Base-by-base conservation (phyloP, 345 rosid species). In the Hibiscus mutabilis region DNA sequence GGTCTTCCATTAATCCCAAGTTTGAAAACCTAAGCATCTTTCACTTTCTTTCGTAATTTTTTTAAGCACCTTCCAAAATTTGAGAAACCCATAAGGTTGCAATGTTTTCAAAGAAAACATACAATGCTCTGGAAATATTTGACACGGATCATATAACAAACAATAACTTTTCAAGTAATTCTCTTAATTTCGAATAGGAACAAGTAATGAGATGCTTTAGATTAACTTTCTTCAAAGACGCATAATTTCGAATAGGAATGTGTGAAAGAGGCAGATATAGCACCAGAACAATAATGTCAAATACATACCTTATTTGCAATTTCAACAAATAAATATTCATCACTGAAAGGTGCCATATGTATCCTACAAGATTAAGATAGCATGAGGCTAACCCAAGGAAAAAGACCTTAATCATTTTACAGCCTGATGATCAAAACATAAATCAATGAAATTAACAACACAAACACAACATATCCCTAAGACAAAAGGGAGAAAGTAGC, bases 321-420 rank as follows among this genome's bases (percentile, higher is more conserved):
- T 88, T 95, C 99, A 82, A 86, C 78, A 80, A 83, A 95, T n/a
- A 95, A 83, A 75, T 87, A 95, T 72, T 95, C 99, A 82, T 95
- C 99, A 4, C 93, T 92, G 73, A 95, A 95, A 79, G 99, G 99
- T 69, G 99, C 98, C 98, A 92, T 89, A 76, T 95, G 98, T 76
- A 95, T 89, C 96, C 99, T 95, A 84, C 87, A 84, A 71, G 66
- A 63, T 69, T 66, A 55, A 68, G 57, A 74, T 25, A 49, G 40
- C 25, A 49, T 67, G 58, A 67, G 70, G 18, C 44, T 16, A 67
- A 25, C 53, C 47, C 19, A 9, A 44, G 55, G 14, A 66, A 44
- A 44, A 46, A 47, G 19, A 25, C 37, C 69, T 66, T 27, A 25
- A 47, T 33, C 57, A 47, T 47, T 66, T 24, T 49, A 47, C 57